These are phyloP conservation scores for Fusarium floridanum DNA, from an alignment of 2,329 filamentous ascomycete species.

Conservation along the genomic window DNA sequence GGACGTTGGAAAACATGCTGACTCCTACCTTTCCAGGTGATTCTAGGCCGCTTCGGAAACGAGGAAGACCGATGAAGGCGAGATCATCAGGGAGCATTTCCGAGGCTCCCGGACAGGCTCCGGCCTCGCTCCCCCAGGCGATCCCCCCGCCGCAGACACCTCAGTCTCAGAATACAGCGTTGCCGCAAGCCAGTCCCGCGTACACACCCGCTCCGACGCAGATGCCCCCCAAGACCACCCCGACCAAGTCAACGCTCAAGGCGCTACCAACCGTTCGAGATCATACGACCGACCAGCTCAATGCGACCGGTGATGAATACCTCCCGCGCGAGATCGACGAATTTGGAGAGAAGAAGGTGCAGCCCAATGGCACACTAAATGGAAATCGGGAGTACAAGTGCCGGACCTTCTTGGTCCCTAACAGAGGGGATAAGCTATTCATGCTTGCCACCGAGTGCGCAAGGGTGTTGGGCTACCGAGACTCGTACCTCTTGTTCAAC, in stretches of 20 bases:
- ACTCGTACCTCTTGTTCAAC: constrained; percentile 99
- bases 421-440: constrained; percentile 92
- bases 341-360: constrained; percentile 93
- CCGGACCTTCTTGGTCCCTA: constrained; percentile 91
- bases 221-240: constrained; percentile 82
- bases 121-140: constrained; percentile 58
- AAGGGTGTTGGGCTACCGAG: constrained; percentile 90
- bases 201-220: constrained; percentile 56
- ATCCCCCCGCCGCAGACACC: constrained; percentile 67
- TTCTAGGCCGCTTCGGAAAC: constrained; percentile 64
- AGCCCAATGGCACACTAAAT: constrained; percentile 82
- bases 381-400: constrained; percentile 91
- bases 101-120: constrained; percentile 69
- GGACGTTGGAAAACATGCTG: constrained; percentile 24
- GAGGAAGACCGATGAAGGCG: constrained; percentile 73
- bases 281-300: constrained; percentile 96
- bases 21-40: constrained; percentile 57
- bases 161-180: constrained; percentile 62
- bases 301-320: constrained; percentile 91
- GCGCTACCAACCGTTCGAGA: constrained; percentile 95
- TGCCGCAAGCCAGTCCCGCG: constrained; percentile 58
- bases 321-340: constrained; percentile 93
- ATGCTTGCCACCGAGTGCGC: constrained; percentile 99
- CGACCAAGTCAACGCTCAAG: constrained; percentile 88
- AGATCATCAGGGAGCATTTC: constrained; percentile 64